Evolutionary conservation across 2,329 filamentous ascomycete species (phyloP), one percentile per base, ranked within the genome.

Genomic region (Pseudovirgaria hyperparasitica): DNA sequence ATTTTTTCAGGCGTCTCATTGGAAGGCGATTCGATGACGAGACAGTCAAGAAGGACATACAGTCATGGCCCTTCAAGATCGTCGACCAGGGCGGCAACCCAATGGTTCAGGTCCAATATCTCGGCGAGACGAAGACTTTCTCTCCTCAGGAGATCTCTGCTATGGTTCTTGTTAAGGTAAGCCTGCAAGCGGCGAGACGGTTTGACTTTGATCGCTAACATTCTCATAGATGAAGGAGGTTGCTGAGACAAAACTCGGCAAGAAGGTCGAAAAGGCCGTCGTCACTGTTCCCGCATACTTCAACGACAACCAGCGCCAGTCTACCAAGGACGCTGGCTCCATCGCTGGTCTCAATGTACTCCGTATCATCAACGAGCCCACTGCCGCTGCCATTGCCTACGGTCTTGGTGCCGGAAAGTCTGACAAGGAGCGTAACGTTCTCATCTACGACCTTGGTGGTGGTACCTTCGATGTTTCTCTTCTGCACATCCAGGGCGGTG

Each of bases 391-490:
- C 48, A 96, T 96, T 51, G 90, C 90, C 49, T 98, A 98, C 63
- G 90, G 90, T 73, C 81, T 98, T 36, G 86, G 86, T 54, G 71
- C 82, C 45, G 85, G 84, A 67, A 93, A 92, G 72, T 81, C 82
- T 29, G 81, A 82, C 60, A 93, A 93, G 73, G 90, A 96, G 74
- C 84, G 90, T 55, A 93, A 96, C 59, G 87, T 98, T 53, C 74
- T 98, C 45, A 96, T 98, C 70, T 98, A 96, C 72, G 90, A 98
- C 77, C 78, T 98, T 39, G 90, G 90, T 74, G 90, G 90, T 74
- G 90, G 90, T 74, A 98, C 90, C 60, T 98, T 98, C 66, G 90
- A 98, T 94, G 90, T 98, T 16, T 96, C 90, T 39, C 82, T 96
- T 45, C 75, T 98, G 23, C 87, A 93, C 72, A 96, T 98, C 58